These are phyloP conservation scores for Cardiospermum halicacabum DNA, from an alignment of 345 rosid species.

Conservation along the genomic window DNA sequence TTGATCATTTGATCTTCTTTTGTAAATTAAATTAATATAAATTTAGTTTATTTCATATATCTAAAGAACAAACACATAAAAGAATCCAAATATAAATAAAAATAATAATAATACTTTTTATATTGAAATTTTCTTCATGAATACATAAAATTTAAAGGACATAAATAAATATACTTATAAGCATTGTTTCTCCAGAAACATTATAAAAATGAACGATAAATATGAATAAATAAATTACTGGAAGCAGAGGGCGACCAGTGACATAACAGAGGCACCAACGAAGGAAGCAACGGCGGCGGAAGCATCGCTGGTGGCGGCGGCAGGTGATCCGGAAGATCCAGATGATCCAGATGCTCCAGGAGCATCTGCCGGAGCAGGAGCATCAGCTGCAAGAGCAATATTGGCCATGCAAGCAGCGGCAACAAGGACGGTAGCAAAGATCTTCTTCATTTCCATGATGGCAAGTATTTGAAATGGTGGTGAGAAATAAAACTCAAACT, in stretches of 20 bases:
- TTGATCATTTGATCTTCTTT: too few species aligned
- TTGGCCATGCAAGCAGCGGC: constrained; percentile 2
- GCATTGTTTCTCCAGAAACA: too few species aligned
- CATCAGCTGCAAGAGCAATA: neutral
- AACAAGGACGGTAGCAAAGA: neutral
- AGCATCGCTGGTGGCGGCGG: neutral
- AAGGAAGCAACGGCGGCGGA: constrained; percentile 1
- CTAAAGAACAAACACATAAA: too few species aligned
- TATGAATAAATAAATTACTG: neutral
- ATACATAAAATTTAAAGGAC: too few species aligned
- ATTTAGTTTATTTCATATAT: too few species aligned
- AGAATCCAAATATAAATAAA: too few species aligned
- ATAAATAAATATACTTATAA: too few species aligned
- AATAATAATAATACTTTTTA: too few species aligned
- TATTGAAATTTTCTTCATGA: too few species aligned
- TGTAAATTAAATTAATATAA: too few species aligned
- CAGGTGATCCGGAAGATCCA: too few species aligned
- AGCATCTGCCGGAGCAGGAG: neutral
- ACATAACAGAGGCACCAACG: constrained; percentile 4
- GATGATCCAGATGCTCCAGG: neutral
- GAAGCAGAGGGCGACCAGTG: constrained; percentile 2
- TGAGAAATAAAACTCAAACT: neutral
- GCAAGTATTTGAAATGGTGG: neutral
- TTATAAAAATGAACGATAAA: too few species aligned
- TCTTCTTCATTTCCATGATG: neutral